phyloP scores from a whole-genome alignment of 148 eudicot genomes.

The Cornus suecica region DNA sequence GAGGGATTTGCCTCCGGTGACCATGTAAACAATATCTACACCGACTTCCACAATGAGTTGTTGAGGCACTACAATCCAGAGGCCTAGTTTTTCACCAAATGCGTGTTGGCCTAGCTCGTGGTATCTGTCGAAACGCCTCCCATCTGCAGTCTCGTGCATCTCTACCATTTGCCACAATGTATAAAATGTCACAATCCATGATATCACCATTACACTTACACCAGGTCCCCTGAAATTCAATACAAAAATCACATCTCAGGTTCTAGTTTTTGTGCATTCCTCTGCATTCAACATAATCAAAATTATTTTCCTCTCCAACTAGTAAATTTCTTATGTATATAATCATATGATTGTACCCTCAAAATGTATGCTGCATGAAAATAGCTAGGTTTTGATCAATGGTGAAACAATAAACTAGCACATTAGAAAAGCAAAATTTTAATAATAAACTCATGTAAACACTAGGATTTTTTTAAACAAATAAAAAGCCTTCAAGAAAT shows the following conservation, averaged over 20 bases:
- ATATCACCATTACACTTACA: constrained; percentile 27
- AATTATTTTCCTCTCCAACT: too few species aligned
- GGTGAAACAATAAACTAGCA: too few species aligned
- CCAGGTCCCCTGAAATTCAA: constrained; percentile 41
- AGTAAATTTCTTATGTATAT: too few species aligned
- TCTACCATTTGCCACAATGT: constrained; percentile 57
- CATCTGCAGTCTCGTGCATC: constrained; percentile 47
- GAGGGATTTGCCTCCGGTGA: constrained; percentile 43
- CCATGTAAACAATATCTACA: constrained; percentile 41
- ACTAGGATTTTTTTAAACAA: too few species aligned
- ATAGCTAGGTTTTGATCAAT: too few species aligned
- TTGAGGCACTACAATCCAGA: constrained; percentile 42
- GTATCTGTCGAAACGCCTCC: constrained; percentile 47
- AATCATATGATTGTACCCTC: too few species aligned
- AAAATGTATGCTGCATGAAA: too few species aligned
- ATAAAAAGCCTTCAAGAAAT: too few species aligned
- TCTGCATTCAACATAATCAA: too few species aligned
- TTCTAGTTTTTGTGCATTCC: too few species aligned
- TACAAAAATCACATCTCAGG: not conserved
- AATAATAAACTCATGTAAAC: too few species aligned
- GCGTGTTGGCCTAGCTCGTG: constrained; percentile 53
- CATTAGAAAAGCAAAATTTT: too few species aligned
- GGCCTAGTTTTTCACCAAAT: constrained; percentile 46
- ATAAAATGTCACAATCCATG: constrained; percentile 48
- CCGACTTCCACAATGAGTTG: constrained; percentile 41